A percentile compares a stretch with the other conserved stretches of the same genome.
Conservation (phyloP, 345 rosid genomes). For the Rhodamnia rubescens region DNA sequence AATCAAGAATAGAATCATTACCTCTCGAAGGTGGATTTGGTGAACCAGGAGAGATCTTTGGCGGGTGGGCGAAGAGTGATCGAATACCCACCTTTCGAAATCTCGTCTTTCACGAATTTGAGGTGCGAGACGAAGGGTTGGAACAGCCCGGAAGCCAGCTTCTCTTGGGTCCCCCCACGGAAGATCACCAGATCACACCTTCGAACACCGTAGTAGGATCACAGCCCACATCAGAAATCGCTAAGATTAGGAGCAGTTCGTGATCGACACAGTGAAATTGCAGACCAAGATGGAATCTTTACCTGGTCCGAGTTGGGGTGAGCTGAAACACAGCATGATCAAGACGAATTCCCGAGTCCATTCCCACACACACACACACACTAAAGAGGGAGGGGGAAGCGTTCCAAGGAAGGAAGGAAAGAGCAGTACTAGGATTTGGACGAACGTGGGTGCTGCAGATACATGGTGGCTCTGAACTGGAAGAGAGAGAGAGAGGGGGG, state of each 20-base stretch:
- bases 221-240: neutral
- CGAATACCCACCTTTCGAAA: slow-evolving; percentile 80
- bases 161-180: slow-evolving; percentile 56
- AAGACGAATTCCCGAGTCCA: slow-evolving; percentile 49
- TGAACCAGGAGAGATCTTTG: slow-evolving; percentile 54
- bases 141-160: slow-evolving; percentile 72
- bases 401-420: neutral
- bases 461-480: neutral
- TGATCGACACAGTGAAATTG: neutral
- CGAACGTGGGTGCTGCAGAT: neutral
- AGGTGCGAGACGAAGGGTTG: slow-evolving; percentile 76
- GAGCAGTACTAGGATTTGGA: neutral
- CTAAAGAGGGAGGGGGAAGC: neutral
- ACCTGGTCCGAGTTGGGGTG: slow-evolving; percentile 95
- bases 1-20: slow-evolving; percentile 5
- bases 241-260: neutral
- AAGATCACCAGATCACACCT: slow-evolving; percentile 78
- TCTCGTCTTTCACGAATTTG: slow-evolving; percentile 63
- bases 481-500: neutral
- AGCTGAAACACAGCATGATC: slow-evolving; percentile 79
- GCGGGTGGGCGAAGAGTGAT: slow-evolving; percentile 55
- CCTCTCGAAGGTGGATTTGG: slow-evolving; percentile 82
- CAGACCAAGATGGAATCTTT: neutral
- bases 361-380: neutral
- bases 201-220: neutral